Conservation (phyloP, 1,284 basidiomycete genomes). For the Inonotus obliquus region DNA sequence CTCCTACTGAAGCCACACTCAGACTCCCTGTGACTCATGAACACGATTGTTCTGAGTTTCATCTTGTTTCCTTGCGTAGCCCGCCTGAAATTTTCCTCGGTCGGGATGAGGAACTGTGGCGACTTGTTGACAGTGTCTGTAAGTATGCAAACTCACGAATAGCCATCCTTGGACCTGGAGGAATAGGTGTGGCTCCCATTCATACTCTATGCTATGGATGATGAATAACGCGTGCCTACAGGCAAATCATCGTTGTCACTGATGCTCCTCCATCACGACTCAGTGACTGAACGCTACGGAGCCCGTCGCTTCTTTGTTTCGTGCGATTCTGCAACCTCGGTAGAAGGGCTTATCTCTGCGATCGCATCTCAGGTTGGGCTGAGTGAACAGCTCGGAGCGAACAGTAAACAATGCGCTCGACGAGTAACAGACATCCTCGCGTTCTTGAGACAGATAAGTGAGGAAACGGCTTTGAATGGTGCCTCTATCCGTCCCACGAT, state of each 20-base stretch:
- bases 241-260: constrained; percentile 12
- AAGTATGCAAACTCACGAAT: background rate
- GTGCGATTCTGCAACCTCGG: constrained; percentile 13
- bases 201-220: too few relatives aligned
- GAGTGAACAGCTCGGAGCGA: background rate
- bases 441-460: background rate
- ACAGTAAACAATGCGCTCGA: background rate
- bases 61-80: background rate
- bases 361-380: constrained; percentile 3
- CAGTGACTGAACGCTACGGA: background rate
- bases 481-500: background rate
- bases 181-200: background rate
- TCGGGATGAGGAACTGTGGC: background rate
- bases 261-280: constrained; percentile 3
- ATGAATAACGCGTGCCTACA: background rate
- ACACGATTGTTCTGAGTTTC: background rate
- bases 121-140: background rate
- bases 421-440: background rate
- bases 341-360: background rate
- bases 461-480: background rate
- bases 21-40: too few relatives aligned
- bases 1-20: too few relatives aligned
- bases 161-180: constrained; percentile 14
- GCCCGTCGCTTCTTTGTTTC: constrained; percentile 12
- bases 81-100: constrained; percentile 8